Conservation (phyloP, 2,329 filamentous ascomycete genomes). For the Ceratocystis lukuohia region DNA sequence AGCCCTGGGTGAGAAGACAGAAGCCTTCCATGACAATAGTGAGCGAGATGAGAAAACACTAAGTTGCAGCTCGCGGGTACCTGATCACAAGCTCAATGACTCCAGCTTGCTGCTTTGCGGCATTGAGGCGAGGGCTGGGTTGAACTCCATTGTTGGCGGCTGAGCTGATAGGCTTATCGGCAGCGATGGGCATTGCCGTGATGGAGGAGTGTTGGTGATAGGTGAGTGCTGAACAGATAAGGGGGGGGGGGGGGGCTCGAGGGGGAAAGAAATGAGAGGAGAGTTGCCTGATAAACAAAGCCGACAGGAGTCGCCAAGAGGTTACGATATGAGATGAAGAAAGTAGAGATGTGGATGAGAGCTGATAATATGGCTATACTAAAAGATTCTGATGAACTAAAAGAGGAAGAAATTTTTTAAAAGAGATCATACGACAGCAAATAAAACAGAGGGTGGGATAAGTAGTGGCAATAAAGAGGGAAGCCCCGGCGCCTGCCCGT, state of each 20-base stretch:
- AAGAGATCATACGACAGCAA: background rate
- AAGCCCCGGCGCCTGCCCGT: background rate
- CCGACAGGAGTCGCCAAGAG: background rate
- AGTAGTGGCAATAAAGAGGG: background rate
- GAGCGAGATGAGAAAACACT: slow-evolving; percentile 19
- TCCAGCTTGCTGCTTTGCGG: background rate
- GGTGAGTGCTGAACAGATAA: background rate
- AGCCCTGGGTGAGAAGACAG: slow-evolving; percentile 17
- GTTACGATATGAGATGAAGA: slow-evolving; percentile 7
- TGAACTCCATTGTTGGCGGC: background rate
- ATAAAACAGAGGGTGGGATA: background rate
- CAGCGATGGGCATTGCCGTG: slow-evolving; percentile 1
- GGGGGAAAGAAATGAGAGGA: background rate
- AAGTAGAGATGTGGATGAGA: slow-evolving; percentile 3
- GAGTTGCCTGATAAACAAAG: background rate
- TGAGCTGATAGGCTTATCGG: background rate
- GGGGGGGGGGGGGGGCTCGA: background rate
- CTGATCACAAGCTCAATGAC: slow-evolving; percentile 6
- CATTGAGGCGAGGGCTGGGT: background rate
- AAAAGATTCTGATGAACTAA: background rate
- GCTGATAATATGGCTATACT: slow-evolving; percentile 4
- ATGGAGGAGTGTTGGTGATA: background rate
- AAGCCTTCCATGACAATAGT: slow-evolving; percentile 20
- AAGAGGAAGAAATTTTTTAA: background rate
- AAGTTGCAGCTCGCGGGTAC: slow-evolving; percentile 17